Percentiles rank a stretch among this genome's conserved stretches.
Evolutionary conservation across 139 green algal genomes (phyloP).

Genomic region (Asterochloris sp.): DNA sequence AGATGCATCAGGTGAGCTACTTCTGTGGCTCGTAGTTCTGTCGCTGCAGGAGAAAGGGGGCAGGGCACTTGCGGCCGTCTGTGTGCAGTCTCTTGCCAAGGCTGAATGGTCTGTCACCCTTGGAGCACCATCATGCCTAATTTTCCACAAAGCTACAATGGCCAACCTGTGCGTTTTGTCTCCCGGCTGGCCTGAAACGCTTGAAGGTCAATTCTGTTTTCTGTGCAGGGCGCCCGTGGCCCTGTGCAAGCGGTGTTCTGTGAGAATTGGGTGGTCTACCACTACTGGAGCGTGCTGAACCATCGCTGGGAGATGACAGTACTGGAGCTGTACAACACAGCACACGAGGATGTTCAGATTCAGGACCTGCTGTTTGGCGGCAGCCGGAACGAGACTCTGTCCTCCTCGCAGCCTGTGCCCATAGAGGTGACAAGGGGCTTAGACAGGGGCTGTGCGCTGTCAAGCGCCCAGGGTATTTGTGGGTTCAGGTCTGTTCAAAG

Average conservation of each 20-base stretch:
- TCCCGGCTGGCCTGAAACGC: too few relatives aligned
- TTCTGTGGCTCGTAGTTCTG: too few relatives aligned
- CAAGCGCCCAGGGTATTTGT: neutral
- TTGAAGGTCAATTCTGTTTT: too few relatives aligned
- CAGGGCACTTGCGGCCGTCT: too few relatives aligned
- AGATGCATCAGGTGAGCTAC: constrained; percentile 49
- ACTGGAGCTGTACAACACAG: constrained; percentile 84
- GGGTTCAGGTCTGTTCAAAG: neutral
- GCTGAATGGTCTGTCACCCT: too few relatives aligned
- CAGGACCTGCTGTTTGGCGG: constrained; percentile 42
- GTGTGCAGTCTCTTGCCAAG: too few relatives aligned
- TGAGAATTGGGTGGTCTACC: constrained; percentile 86
- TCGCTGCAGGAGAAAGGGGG: too few relatives aligned
- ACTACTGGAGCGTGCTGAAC: constrained; percentile 55
- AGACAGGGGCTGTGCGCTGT: too few relatives aligned
- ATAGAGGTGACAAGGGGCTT: constrained; percentile 43
- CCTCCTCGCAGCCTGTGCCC: constrained; percentile 45
- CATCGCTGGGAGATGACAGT: constrained; percentile 54
- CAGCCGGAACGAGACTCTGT: constrained; percentile 41
- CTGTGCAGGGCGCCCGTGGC: constrained; percentile 43
- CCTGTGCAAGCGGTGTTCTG: constrained; percentile 70
- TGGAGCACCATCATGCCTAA: too few relatives aligned
- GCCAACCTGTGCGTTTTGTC: too few relatives aligned
- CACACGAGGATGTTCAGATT: constrained; percentile 33
- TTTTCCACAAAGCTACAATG: too few relatives aligned